Base-by-base conservation (phyloP, 805 yeast species). In the Saturnispora bothae region DNA sequence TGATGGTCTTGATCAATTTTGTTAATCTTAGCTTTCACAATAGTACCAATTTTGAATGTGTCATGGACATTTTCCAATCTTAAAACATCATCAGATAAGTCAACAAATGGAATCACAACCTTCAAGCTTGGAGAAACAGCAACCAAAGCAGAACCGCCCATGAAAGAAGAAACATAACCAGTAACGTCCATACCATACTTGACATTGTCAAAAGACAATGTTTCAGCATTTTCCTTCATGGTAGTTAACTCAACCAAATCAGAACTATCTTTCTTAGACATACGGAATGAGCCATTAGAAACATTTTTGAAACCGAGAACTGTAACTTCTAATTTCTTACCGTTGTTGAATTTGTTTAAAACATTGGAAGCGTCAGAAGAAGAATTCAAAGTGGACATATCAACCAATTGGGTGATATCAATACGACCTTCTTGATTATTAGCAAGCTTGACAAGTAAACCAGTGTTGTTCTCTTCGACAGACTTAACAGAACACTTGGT, bases 341-440 rank as follows among this genome's bases (percentile, higher is more conserved):
- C 89, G 38, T 63, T 66, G 38, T 69, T 63, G 63, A 78, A 83
- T 28, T 63, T 59, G 1, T 69, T 52, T 31, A 83, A 64, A 23
- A 94, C 94, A 31, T 68, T 63, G 18, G 20, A 12, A 14, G 31
- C 30, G 13, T 20, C 16, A 13, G 32, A 21, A 20, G 31, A 34
- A 14, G 30, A 4, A 42, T 63, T 66, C 16, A 57, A 56, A 51
- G 83, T 76, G 38, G 65, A 59, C 33, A 86, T 79, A 21, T 73
- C 78, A 2, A 62, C 57, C 28, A 81, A 62, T 57, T 85, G 82
- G 14, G 86, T 71, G 14, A 79, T 65, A 49, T 84, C 94, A 42
- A 88, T 60, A 54, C 94, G 73, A 28, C 94, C 96, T 49, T 73
- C 81, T 43, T 76, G 64, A 52, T 81, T 78, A 43, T 80, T 92